A percentile compares a stretch with the other conserved stretches of the same genome.
Evolutionary conservation across 306 rosid species (phyloP).

Genomic region (Cicer cuneatum): DNA sequence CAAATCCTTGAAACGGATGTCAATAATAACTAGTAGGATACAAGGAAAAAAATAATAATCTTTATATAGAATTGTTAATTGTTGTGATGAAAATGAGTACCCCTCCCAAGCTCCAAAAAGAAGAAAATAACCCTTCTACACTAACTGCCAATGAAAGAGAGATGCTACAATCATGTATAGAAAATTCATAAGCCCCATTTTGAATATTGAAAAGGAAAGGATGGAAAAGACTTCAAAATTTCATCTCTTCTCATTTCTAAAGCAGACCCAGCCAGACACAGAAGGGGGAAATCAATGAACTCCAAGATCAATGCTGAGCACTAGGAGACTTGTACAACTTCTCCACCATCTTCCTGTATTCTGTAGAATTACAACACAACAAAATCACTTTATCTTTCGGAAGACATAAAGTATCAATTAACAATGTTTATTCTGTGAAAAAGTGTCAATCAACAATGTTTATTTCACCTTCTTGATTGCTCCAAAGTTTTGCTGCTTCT

Average conservation of each 20-base stretch:
- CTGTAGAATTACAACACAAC: conserved; percentile 53
- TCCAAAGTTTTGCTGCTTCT: conserved; percentile 96
- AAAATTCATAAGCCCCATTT: conserved; percentile 39
- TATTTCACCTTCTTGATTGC: conserved; percentile 86
- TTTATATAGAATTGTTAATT: no score
- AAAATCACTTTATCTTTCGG: conserved; percentile 4
- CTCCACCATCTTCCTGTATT: conserved; percentile 93
- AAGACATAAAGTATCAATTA: neutral
- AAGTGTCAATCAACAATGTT: neutral
- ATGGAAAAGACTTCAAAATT: conserved; percentile 13
- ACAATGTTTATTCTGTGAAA: neutral
- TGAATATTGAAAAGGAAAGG: conserved; percentile 19
- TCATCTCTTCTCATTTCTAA: conserved; percentile 24
- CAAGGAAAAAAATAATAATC: no score
- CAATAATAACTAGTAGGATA: no score
- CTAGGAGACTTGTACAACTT: conserved; percentile 72
- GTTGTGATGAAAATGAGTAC: neutral
- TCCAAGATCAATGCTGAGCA: conserved; percentile 48
- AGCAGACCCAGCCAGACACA: neutral
- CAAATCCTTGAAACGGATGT: no score
- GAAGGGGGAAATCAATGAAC: neutral
- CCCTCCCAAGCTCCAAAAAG: neutral
- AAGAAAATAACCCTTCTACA: neutral
- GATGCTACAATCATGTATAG: neutral
- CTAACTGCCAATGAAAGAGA: conserved; percentile 2